A percentile compares a stretch with the other conserved stretches of the same genome.
Conservation (phyloP, 2,329 filamentous ascomycete species). For the Aspergillus jensenii region DNA sequence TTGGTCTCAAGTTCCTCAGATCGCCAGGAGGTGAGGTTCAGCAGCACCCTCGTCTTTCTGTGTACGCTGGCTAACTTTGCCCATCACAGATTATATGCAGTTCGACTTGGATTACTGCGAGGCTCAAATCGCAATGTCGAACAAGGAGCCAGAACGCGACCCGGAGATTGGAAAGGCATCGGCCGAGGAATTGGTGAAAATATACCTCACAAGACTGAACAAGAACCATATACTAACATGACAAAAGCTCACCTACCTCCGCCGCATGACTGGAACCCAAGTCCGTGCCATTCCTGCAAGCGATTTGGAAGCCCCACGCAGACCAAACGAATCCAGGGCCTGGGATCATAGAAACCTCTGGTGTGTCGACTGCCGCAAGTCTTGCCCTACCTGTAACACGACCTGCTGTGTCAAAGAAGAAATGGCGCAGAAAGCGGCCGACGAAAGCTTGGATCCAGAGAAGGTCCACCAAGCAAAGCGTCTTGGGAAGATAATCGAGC, state of each 20-base stretch:
- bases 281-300: neutral
- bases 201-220: neutral
- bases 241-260: conserved; percentile 14
- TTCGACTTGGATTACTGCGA: conserved; percentile 13
- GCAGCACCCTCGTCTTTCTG: neutral
- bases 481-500: conserved; percentile 23
- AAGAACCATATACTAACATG: neutral
- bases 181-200: conserved; percentile 14
- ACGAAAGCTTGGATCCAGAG: conserved; percentile 16
- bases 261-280: conserved; percentile 17
- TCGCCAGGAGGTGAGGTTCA: conserved; percentile 9
- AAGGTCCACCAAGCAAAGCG: conserved; percentile 14
- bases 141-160: neutral
- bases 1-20: conserved; percentile 8
- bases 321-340: conserved; percentile 17
- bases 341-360: conserved; percentile 34
- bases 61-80: neutral
- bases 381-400: conserved; percentile 29
- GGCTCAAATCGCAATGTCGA: neutral
- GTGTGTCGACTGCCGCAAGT: conserved; percentile 28
- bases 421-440: conserved; percentile 5
- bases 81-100: conserved; percentile 13
- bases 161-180: neutral
- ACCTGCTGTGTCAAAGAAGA: conserved; percentile 35
- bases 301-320: conserved; percentile 1